These are phyloP conservation scores for Saturnispora ahearnii DNA, from an alignment of 805 yeast genomes.

Conservation along the genomic window DNA sequence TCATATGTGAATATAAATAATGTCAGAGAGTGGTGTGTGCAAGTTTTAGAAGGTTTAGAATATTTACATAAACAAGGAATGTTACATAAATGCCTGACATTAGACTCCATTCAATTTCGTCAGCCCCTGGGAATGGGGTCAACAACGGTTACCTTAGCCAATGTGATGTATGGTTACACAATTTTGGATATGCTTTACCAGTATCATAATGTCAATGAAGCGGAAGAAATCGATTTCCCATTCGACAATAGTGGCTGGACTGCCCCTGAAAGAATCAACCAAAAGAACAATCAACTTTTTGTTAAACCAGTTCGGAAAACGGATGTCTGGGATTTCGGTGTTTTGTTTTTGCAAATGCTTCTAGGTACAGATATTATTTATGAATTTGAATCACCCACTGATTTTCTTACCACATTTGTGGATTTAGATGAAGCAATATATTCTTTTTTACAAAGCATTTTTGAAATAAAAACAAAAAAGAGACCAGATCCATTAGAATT, in stretches of 20 bases:
- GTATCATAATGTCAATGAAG: constrained; percentile 24
- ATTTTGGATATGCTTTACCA: constrained; percentile 31
- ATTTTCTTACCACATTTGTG: constrained; percentile 39
- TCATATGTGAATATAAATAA: constrained; percentile 60
- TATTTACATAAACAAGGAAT: constrained; percentile 78
- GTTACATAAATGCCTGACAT: constrained; percentile 59
- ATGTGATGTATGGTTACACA: constrained; percentile 50
- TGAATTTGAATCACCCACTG: constrained; percentile 51
- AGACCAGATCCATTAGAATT: constrained; percentile 80
- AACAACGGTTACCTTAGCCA: constrained; percentile 48
- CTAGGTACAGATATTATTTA: constrained; percentile 49
- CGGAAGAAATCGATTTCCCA: constrained; percentile 19
- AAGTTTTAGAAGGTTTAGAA: constrained; percentile 77
- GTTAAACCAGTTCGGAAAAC: constrained; percentile 63
- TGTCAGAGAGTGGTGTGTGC: constrained; percentile 84
- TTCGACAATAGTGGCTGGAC: constrained; percentile 43
- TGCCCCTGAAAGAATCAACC: constrained; percentile 62
- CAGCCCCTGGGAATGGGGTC: constrained; percentile 42
- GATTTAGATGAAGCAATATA: constrained; percentile 44
- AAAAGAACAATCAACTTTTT: constrained; percentile 19
- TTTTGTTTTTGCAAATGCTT: constrained; percentile 57
- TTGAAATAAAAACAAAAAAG: constrained; percentile 55
- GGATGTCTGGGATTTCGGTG: constrained; percentile 92
- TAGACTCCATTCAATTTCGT: constrained; percentile 48
- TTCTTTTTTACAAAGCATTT: constrained; percentile 58